These are phyloP conservation scores for Terfezia boudieri DNA, from an alignment of 495 filamentous ascomycete genomes.

Conservation along the genomic window DNA sequence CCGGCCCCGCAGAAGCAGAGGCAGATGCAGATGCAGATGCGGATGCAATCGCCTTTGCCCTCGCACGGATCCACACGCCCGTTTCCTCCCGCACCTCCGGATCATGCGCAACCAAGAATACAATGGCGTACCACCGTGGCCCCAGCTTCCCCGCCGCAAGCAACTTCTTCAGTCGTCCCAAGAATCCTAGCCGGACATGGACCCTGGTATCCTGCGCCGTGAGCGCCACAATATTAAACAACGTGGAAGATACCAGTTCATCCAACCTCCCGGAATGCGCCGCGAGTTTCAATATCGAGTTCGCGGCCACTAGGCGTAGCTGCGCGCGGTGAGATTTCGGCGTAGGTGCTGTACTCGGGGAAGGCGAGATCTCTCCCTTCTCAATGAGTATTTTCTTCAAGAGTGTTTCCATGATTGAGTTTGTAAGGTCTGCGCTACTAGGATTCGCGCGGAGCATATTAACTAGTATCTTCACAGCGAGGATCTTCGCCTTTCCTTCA, in stretches of 20 bases:
- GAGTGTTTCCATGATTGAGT: conserved; percentile 52
- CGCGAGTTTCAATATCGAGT: conserved; percentile 65
- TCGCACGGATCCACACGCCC: conserved; percentile 72
- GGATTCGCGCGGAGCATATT: conserved; percentile 55
- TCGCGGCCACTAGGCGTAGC: conserved; percentile 60
- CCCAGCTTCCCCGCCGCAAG: conserved; percentile 44
- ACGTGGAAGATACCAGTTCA: conserved; percentile 39
- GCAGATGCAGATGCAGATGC: conserved; percentile 20
- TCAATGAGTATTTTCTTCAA: conserved; percentile 26
- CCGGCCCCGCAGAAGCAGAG: background rate
- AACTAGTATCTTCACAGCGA: conserved; percentile 72
- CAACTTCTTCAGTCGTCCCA: conserved; percentile 71
- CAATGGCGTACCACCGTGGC: conserved; percentile 59
- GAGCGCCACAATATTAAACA: conserved; percentile 61
- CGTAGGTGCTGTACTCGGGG: conserved; percentile 39
- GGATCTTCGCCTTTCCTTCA: conserved; percentile 62
- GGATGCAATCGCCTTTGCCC: conserved; percentile 24
- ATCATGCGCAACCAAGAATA: conserved; percentile 82
- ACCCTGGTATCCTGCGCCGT: conserved; percentile 56
- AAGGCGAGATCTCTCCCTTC: conserved; percentile 47
- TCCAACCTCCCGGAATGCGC: conserved; percentile 32
- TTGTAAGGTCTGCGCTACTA: conserved; percentile 41
- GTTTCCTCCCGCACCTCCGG: conserved; percentile 52
- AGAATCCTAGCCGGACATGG: conserved; percentile 53
- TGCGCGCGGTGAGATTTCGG: conserved; percentile 51